Percentiles rank a stretch among this genome's conserved stretches.
These are phyloP conservation scores for Penicillium corylophilum DNA, from an alignment of 2,329 filamentous ascomycete species.

Conservation along the genomic window DNA sequence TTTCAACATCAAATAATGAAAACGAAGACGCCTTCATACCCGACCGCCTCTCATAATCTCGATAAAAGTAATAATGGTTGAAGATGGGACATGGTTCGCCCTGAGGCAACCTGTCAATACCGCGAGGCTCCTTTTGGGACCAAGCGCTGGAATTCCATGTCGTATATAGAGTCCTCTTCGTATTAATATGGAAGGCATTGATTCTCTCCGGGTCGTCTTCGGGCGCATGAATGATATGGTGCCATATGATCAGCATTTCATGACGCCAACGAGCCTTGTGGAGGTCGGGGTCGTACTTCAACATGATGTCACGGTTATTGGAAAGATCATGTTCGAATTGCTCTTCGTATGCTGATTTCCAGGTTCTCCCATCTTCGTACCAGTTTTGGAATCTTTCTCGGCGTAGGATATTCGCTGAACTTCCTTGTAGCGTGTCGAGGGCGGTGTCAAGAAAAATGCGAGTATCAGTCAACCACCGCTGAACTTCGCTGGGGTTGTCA, in stretches of 20 bases:
- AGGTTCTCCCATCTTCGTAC: neutral
- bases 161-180: neutral
- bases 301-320: neutral
- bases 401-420: neutral
- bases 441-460: neutral
- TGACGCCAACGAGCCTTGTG: neutral
- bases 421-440: neutral
- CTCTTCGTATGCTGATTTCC: neutral
- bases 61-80: neutral
- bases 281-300: neutral
- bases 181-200: neutral
- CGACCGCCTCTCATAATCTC: neutral
- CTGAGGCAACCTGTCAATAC: neutral
- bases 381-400: neutral
- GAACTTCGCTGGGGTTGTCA: neutral
- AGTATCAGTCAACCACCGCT: neutral
- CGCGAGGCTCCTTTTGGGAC: neutral
- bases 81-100: neutral
- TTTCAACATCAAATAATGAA: no score
- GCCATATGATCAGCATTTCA: neutral
- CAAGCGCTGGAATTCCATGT: neutral
- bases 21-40: no score
- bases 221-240: neutral
- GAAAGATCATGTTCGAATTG: neutral
- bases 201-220: neutral